Evolutionary conservation across 768 basidiomycete species (phyloP).

Genomic region (Suillus decipiens): DNA sequence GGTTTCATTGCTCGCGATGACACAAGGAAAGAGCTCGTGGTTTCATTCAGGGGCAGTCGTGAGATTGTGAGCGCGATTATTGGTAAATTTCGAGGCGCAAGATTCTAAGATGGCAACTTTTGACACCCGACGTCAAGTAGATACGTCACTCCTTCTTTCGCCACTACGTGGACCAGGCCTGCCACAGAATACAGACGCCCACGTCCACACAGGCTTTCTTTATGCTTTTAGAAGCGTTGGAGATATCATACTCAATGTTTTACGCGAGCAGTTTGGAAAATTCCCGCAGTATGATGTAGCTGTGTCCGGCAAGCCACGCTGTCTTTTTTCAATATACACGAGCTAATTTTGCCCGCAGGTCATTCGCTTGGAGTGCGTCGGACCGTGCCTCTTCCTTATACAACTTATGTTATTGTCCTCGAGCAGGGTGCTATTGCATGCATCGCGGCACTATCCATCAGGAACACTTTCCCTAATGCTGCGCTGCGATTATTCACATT

Average conservation of each 20-base stretch:
- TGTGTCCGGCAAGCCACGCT: conserved; percentile 29
- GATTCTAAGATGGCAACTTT: neutral
- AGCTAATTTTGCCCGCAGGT: conserved; percentile 23
- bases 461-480: conserved; percentile 29
- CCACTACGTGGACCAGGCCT: conserved; percentile 28
- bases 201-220: conserved; percentile 39
- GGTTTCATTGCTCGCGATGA: conserved; percentile 50
- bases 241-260: conserved; percentile 26
- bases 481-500: conserved; percentile 42
- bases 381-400: conserved; percentile 6
- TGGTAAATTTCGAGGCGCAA: conserved; percentile 12
- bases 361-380: conserved; percentile 42
- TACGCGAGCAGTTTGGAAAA: conserved; percentile 31
- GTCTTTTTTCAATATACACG: neutral
- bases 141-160: conserved; percentile 22
- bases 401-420: conserved; percentile 12
- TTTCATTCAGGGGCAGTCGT: conserved; percentile 43
- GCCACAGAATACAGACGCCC: conserved; percentile 22
- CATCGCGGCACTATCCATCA: conserved; percentile 38
- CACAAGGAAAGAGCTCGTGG: conserved; percentile 39
- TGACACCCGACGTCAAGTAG: conserved; percentile 18
- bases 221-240: conserved; percentile 38
- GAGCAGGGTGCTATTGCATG: conserved; percentile 40
- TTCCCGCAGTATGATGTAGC: conserved; percentile 37
- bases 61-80: conserved; percentile 23